Base-by-base conservation (phyloP, 2,329 filamentous ascomycete species). In the Pleurostoma richardsiae region DNA sequence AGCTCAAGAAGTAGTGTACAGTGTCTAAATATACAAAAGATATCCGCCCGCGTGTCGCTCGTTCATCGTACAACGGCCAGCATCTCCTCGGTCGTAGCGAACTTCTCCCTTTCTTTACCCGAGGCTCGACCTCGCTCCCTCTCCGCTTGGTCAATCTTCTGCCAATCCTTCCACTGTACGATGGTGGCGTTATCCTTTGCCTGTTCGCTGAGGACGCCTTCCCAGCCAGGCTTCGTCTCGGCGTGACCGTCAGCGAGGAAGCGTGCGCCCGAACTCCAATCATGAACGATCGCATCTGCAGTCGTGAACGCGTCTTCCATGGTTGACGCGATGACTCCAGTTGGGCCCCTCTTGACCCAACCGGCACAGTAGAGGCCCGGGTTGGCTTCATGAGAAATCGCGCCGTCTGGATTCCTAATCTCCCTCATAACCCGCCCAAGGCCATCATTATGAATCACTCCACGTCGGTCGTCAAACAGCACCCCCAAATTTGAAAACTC, bases 321-420 rank as follows among this genome's bases (percentile, higher is more conserved):
- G 0, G 94, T 99, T 30, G 86, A 90, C 1, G 92, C 92, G 63
- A 99, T 99, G 4, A 97, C 91, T 3, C 94, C 94, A 0, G 90
- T 96, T 0, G 94, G 92, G 0, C 94, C 94, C 33, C 86, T 81
- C 70, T 97, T 97, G 7, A 96, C 90, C 94, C 94, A 99, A 0
- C 94, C 94, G 11, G 92, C 88, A 54, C 90, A 95, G 68, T 99
- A 99, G 29, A 96, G 66, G 0, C 92, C 90, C 0, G 85, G 81
- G 59, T 63, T 79, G 60, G 54, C 71, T 58, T 51, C 75, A 67
- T 54, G 71, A 56, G 44, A 73, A 57, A 49, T 64, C 53, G 54
- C 64, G 52, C 61, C 50, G 53, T 61, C 56, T 19, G 44, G 57
- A 39, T 50, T 57, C 49, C 47, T 59, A 57, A 53, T 66, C 56